Evolutionary conservation across 2,329 filamentous ascomycete species (phyloP).

Genomic region (Zalaria obscura): DNA sequence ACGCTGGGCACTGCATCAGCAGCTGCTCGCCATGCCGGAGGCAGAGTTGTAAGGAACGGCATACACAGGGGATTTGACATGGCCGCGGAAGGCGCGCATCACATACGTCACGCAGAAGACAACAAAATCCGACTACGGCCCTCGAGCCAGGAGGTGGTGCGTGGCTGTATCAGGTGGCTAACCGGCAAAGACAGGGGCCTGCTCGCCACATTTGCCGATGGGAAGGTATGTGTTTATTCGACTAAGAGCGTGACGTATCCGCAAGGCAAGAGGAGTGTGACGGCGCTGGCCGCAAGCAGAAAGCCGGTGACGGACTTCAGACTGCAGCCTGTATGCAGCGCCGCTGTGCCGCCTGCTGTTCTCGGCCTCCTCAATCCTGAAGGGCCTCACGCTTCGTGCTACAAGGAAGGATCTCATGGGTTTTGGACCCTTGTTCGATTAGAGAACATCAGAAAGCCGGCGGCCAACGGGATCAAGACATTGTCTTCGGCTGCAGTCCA

Average conservation of each 20-base stretch:
- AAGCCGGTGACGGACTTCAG: constrained; percentile 5
- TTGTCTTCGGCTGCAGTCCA: constrained; percentile 40
- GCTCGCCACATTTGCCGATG: constrained; percentile 51
- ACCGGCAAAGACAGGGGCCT: constrained; percentile 46
- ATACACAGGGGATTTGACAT: constrained; percentile 62
- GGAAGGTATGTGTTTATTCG: constrained; percentile 51
- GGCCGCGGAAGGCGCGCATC: constrained; percentile 52
- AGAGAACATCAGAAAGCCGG: not conserved
- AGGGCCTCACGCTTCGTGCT: constrained; percentile 10
- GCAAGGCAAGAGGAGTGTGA: constrained; percentile 34
- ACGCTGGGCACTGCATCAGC: constrained; percentile 25
- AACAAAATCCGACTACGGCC: constrained; percentile 58
- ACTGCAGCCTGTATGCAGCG: constrained; percentile 7
- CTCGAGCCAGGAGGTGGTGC: constrained; percentile 37
- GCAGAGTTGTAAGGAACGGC: constrained; percentile 57
- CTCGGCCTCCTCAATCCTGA: constrained; percentile 6
- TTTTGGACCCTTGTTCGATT: constrained; percentile 23
- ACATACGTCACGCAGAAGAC: constrained; percentile 60
- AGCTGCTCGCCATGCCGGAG: constrained; percentile 44
- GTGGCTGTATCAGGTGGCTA: constrained; percentile 52
- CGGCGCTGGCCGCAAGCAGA: constrained; percentile 18
- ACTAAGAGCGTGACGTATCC: constrained; percentile 33
- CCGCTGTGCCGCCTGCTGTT: constrained; percentile 4
- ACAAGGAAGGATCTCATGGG: constrained; percentile 16
- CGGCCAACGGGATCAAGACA: not conserved